A percentile compares a stretch with the other conserved stretches of the same genome.
Conservation (phyloP, 805 yeast genomes). For the Metschnikowia shivogae region DNA sequence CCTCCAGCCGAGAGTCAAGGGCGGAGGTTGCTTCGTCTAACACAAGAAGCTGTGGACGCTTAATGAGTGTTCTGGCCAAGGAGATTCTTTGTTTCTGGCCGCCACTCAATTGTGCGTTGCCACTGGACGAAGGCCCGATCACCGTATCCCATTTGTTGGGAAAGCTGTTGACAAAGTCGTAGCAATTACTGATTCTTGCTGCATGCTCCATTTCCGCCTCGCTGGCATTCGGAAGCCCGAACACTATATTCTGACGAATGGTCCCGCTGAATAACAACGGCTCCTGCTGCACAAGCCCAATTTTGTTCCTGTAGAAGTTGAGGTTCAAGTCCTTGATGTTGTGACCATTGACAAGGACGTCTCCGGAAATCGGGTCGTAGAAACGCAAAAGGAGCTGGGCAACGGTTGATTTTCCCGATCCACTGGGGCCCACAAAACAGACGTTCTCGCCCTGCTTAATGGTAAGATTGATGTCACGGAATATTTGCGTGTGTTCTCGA, state of each 20-base stretch:
- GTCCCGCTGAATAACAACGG: constrained; percentile 87
- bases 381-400: constrained; percentile 75
- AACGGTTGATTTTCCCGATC: constrained; percentile 91
- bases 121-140: constrained; percentile 73
- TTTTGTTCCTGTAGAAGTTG: constrained; percentile 63
- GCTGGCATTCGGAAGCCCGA: constrained; percentile 60
- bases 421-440: constrained; percentile 95
- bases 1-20: constrained; percentile 82
- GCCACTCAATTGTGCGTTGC: constrained; percentile 80
- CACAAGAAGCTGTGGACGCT: constrained; percentile 74
- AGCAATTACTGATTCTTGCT: constrained; percentile 67
- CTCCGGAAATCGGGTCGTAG: constrained; percentile 73
- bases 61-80: constrained; percentile 78
- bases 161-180: constrained; percentile 61
- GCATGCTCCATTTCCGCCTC: constrained; percentile 60
- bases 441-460: constrained; percentile 81
- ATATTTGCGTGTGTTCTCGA: constrained; percentile 65
- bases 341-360: constrained; percentile 59
- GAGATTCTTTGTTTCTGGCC: constrained; percentile 95
- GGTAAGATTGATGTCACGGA: constrained; percentile 53
- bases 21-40: constrained; percentile 96
- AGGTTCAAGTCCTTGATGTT: constrained; percentile 63
- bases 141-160: constrained; percentile 79
- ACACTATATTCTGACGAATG: constrained; percentile 74
- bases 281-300: constrained; percentile 93